Base-by-base conservation (phyloP, 129 eudicot genomes). In the Flaveria robusta region DNA sequence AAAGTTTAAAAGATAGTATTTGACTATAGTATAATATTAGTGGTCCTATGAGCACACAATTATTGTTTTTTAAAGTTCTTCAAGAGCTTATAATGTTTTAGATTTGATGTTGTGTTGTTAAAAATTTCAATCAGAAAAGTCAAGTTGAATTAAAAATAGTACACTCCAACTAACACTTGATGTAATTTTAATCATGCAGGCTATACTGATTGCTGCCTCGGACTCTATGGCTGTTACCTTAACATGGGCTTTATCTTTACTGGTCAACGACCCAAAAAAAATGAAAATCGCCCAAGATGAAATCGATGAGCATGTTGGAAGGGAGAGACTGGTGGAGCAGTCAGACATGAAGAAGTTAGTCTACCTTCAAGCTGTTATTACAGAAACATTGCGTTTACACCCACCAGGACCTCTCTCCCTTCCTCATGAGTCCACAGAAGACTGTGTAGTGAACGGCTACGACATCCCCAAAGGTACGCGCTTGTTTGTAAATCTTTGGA, bases 261-360 rank as follows among this genome's bases (percentile, higher is more conserved):
- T 59, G 16, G 26, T 74, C 2, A 74, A 74, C 58, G 42, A 74
- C 70, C 75, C 71, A 5, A 54, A 14, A 14, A 56, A 9, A 34
- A 6, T 49, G 34, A 10, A 75, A 23, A 49, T 11, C 16, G 66
- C 70, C 0, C 52, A 59, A 22, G 16, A 9, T 47, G 72, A 81
- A 74, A 50, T 85, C 7, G 83, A 74, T 20, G 78, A 74, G 12
- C 70, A 59, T 43, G 58, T 59, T 74, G 78, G 78, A 59, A 59
- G 16, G 45, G 81, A 81, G 24, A 76, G 83, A 49, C 74, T 46
- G 1, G 83, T 81, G 34, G 68, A 71, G 5, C 82, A 77, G 59
- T 56, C 83, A 0, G 85, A 84, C 80, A 29, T 72, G 15, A 77
- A 81, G 26, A 77, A 81, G 31, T 60, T 84, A 9, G 70, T 73